Evolutionary conservation across 139 green algal genomes (phyloP).

Genomic region (Pleodorina starrii): DNA sequence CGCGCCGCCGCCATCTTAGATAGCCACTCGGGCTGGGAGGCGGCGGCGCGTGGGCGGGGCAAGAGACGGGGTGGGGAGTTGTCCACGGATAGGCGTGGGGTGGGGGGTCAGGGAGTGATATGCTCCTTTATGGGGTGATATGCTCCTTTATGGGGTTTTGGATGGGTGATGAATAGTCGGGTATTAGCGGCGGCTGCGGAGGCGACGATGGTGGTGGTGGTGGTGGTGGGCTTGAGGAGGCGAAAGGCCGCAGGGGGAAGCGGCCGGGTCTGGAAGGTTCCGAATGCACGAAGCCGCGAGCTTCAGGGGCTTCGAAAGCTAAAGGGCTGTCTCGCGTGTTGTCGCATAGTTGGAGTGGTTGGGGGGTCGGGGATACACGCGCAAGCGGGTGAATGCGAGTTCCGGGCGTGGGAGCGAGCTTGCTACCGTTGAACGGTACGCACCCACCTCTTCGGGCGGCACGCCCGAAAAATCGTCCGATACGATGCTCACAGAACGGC

Average conservation of each 20-base stretch:
- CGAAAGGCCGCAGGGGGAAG: too few species aligned
- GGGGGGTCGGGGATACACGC: not conserved
- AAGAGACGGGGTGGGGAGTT: not conserved
- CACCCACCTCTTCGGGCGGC: constrained; percentile 16
- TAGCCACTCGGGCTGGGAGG: constrained; percentile 23
- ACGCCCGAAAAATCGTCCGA: constrained; percentile 16
- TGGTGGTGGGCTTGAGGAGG: too few species aligned
- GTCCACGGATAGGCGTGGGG: not conserved
- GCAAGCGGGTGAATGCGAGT: not conserved
- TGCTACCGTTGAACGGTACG: not conserved
- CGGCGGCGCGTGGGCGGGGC: not conserved
- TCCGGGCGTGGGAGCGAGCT: not conserved
- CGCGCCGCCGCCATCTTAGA: constrained; percentile 13
- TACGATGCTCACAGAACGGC: constrained; percentile 10
- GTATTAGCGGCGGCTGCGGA: too few species aligned
- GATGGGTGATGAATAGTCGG: too few species aligned
- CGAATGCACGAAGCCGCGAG: too few species aligned
- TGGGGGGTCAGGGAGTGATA: not conserved
- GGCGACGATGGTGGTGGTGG: too few species aligned
- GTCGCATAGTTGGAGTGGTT: too few species aligned
- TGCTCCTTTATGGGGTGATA: not conserved
- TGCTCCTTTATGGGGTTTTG: not conserved
- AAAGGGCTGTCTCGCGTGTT: too few species aligned
- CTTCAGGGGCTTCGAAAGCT: too few species aligned
- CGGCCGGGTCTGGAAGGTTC: too few species aligned